A percentile compares a stretch with the other conserved stretches of the same genome.
Conservation (phyloP, 116 monocot species). For the Papilionanthe hybrid region DNA sequence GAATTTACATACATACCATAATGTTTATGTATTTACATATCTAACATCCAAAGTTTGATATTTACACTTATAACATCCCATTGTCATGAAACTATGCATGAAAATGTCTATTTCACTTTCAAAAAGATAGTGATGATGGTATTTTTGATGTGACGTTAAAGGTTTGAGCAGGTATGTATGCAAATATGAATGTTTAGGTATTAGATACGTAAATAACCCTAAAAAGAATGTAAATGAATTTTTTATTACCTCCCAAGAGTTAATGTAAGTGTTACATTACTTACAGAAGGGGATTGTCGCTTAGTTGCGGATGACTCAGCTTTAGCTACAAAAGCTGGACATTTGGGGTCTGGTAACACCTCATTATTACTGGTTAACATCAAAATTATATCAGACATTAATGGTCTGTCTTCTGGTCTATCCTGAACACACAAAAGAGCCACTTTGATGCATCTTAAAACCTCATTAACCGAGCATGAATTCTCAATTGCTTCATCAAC, state of each 20-base stretch:
- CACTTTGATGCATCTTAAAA: constrained; percentile 13
- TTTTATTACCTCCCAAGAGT: background rate
- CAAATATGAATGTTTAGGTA: too few species aligned
- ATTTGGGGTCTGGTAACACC: constrained; percentile 7
- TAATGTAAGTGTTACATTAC: background rate
- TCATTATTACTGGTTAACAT: constrained; percentile 24
- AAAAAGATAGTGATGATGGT: too few species aligned
- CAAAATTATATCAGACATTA: constrained; percentile 25
- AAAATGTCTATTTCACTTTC: too few species aligned
- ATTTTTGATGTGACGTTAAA: too few species aligned
- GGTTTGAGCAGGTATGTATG: too few species aligned
- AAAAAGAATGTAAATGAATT: too few species aligned
- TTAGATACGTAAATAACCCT: too few species aligned
- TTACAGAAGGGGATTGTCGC: background rate
- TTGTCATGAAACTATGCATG: too few species aligned
- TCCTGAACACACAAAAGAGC: constrained; percentile 41
- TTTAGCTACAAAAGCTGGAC: constrained; percentile 8
- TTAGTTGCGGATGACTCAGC: background rate
- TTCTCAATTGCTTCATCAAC: constrained; percentile 3
- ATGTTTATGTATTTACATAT: too few species aligned
- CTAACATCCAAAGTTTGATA: too few species aligned
- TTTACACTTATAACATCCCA: too few species aligned
- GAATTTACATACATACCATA: too few species aligned
- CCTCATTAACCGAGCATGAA: background rate
- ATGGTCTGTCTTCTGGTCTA: constrained; percentile 24